Evolutionary conservation across 441 rosid genomes (phyloP), one percentile per base, ranked within the genome.

Genomic region (Mallotus repandus): DNA sequence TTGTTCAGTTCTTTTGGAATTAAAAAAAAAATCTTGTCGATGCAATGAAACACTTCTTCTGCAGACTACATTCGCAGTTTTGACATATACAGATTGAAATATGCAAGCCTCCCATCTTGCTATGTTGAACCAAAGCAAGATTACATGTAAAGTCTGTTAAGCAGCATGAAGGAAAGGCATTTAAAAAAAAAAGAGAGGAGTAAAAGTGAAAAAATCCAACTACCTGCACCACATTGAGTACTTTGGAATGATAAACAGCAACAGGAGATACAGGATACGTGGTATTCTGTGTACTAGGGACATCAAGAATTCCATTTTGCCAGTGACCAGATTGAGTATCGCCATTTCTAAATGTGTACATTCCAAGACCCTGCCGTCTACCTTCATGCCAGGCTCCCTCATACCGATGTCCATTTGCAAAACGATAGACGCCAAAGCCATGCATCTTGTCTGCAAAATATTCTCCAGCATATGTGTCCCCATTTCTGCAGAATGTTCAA

Each of bases 311-410:
- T 64, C 97, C 96, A 79, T 91, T 89, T 72, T 87, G 88, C 98
- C 98, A 92, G 80, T 90, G 97, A 74, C 98, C 98, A n/a, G 98
- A 84, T 77, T 91, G 94, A 41, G 93, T 86, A 77, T 92, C 98
- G 61, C 94, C 93, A 83, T 88, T 91, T 82, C 94, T 85, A 74
- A 90, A 92, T 6, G 94, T 87, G 80, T 92, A 90, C 98, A 90
- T 89, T 52, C 98, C 97, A 63, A 92, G 97, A 52, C 96, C 96
- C 81, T 92, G 92, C 78, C 98, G 81, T 77, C 89, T 83, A 76
- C 97, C 94, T 82, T 92, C 98, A 78, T 92, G 96, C 97, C 96
- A 91, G 66, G 97, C 94, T 79, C 97, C 90, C 75, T 91, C 87
- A 4, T 86, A 84, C 0, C 84, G 71, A 73, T 89, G 95, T 68